These are phyloP conservation scores for Suhomyces guaymorum DNA, from an alignment of 1,139 yeast species.

Conservation along the genomic window DNA sequence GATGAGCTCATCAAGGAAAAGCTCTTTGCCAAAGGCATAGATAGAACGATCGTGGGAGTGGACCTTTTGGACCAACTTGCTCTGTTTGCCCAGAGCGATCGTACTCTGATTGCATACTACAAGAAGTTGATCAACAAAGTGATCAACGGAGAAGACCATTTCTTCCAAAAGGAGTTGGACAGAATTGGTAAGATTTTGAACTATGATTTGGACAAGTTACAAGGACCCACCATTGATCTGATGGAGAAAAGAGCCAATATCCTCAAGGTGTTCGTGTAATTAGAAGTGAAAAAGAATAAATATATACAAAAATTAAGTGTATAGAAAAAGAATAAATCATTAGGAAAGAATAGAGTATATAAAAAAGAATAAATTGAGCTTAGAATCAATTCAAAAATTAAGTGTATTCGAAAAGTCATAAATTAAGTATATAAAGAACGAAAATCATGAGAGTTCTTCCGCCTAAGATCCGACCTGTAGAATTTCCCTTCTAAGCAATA, in stretches of 20 bases:
- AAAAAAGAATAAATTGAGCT: no score
- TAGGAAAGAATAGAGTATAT: no score
- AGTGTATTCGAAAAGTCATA: no score
- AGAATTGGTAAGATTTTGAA: constrained; percentile 52
- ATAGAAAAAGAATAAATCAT: no score
- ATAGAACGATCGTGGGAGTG: constrained; percentile 10
- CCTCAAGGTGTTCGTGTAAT: constrained; percentile 33
- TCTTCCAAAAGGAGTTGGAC: constrained; percentile 49
- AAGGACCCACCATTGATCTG: constrained; percentile 40
- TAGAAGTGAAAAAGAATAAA: background rate
- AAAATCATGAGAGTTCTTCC: no score
- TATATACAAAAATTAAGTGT: background rate
- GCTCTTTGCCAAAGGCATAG: constrained; percentile 17
- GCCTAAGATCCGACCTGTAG: no score
- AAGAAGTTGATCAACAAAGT: constrained; percentile 51
- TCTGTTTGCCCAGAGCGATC: no score
- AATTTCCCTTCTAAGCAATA: no score
- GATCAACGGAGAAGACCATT: constrained; percentile 47
- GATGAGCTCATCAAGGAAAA: constrained; percentile 36
- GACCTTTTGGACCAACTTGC: constrained; percentile 17
- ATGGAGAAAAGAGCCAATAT: constrained; percentile 52
- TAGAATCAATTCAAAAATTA: no score
- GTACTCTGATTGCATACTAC: constrained; percentile 42
- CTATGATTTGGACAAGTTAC: constrained; percentile 36
- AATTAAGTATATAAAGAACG: no score